phyloP scores from a whole-genome alignment of 2,329 filamentous ascomycete genomes.

The Apiospora saccharicola region DNA sequence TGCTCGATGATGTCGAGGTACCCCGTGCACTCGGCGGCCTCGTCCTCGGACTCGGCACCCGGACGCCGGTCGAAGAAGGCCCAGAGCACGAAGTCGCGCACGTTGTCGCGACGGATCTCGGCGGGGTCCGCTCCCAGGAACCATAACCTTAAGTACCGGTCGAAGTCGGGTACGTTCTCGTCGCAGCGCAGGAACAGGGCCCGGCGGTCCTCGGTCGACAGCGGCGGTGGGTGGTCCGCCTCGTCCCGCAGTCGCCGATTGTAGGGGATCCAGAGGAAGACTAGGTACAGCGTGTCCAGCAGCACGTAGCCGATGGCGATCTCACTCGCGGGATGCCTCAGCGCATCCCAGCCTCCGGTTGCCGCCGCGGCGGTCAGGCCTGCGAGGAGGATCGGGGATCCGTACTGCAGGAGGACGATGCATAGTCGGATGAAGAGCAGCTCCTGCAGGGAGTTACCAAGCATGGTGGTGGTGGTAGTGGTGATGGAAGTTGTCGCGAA shows the following conservation, averaged over 20 bases:
- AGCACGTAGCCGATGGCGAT: constrained; percentile 42
- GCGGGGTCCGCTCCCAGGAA: constrained; percentile 65
- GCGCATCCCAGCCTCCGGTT: constrained; percentile 30
- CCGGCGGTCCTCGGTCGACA: constrained; percentile 56
- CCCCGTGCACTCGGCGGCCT: constrained; percentile 51
- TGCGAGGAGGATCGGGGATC: constrained; percentile 48
- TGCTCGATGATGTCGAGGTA: constrained; percentile 62
- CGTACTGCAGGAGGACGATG: constrained; percentile 54
- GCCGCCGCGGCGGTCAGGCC: constrained; percentile 39
- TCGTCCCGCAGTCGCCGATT: constrained; percentile 46
- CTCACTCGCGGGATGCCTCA: constrained; percentile 32
- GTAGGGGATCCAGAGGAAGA: constrained; percentile 52
- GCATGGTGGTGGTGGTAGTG: constrained; percentile 33
- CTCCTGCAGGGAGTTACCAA: constrained; percentile 44
- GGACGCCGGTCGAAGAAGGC: constrained; percentile 63
- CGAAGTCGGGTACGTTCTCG: constrained; percentile 60
- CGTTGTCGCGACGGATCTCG: constrained; percentile 71
- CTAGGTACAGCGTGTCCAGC: constrained; percentile 52
- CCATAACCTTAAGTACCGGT: constrained; percentile 68
- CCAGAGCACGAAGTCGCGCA: constrained; percentile 73
- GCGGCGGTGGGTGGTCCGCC: constrained; percentile 50
- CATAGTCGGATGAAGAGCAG: constrained; percentile 54
- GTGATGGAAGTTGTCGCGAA: not conserved
- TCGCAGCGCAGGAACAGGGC: constrained; percentile 65
- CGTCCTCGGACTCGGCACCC: constrained; percentile 40